Evolutionary conservation across 1,284 basidiomycete species (phyloP).

Genomic region (Marasmius tenuissimus): DNA sequence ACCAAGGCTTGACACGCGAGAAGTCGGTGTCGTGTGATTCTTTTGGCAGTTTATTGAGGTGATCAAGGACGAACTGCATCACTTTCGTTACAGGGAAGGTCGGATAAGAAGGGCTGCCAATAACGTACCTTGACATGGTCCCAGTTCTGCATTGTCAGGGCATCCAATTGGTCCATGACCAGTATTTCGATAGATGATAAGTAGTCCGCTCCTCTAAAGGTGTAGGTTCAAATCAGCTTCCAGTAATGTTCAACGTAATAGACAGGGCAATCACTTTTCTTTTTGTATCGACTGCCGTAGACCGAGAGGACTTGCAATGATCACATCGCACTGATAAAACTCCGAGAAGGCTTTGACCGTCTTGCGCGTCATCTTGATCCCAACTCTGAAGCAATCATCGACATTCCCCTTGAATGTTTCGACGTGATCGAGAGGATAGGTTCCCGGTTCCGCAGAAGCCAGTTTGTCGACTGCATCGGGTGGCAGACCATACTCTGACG

Average conservation of each 20-base stretch:
- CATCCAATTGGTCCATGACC: slow-evolving; percentile 93
- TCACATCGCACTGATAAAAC: slow-evolving; percentile 90
- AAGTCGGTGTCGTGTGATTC: slow-evolving; percentile 95
- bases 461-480: slow-evolving; percentile 83
- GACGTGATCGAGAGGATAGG: slow-evolving; percentile 88
- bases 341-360: slow-evolving; percentile 85
- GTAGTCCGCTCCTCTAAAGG: slow-evolving; percentile 77
- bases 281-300: slow-evolving; percentile 92
- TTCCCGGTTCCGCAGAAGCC: slow-evolving; percentile 65
- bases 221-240: slow-evolving; percentile 2
- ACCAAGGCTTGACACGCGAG: slow-evolving; percentile 96
- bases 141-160: slow-evolving; percentile 99
- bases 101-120: neutral
- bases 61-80: slow-evolving; percentile 79
- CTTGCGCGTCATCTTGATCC: slow-evolving; percentile 91
- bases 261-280: slow-evolving; percentile 64
- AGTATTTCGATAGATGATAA: slow-evolving; percentile 92
- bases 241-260: neutral
- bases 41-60: slow-evolving; percentile 88
- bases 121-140: slow-evolving; percentile 84
- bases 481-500: slow-evolving; percentile 83
- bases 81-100: slow-evolving; percentile 7
- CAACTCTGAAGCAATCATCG: slow-evolving; percentile 93
- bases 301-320: slow-evolving; percentile 92
- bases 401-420: slow-evolving; percentile 96